These are phyloP conservation scores for Ramularia collo-cygni DNA, from an alignment of 2,329 filamentous ascomycete species.

Conservation along the genomic window DNA sequence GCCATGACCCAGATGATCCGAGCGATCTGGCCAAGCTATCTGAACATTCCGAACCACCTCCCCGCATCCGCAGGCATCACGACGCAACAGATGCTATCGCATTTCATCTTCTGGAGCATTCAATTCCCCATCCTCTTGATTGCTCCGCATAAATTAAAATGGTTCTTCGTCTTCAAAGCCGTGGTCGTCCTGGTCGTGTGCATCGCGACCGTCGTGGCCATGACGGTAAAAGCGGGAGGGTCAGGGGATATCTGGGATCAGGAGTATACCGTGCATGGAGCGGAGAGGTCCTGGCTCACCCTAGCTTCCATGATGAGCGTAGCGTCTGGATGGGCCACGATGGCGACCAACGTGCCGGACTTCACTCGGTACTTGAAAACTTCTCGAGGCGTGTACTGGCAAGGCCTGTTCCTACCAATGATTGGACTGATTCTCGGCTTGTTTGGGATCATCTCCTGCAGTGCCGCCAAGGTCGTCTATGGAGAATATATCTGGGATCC, in stretches of 20 bases:
- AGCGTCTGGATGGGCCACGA: slow-evolving; percentile 27
- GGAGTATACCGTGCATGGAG: slow-evolving; percentile 23
- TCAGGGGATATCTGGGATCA: slow-evolving; percentile 27
- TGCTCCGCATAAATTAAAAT: slow-evolving; percentile 48
- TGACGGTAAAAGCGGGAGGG: slow-evolving; percentile 24
- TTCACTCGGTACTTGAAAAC: slow-evolving; percentile 31
- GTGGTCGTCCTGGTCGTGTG: slow-evolving; percentile 47
- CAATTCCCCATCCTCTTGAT: slow-evolving; percentile 48
- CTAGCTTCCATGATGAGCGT: slow-evolving; percentile 26
- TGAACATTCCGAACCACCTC: slow-evolving; percentile 47
- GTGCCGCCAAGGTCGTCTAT: slow-evolving; percentile 47
- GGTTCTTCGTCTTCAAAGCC: slow-evolving; percentile 25
- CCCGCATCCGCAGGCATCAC: slow-evolving; percentile 47
- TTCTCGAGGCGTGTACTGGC: slow-evolving; percentile 30
- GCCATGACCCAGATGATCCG: slow-evolving; percentile 46
- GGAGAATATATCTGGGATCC: slow-evolving; percentile 39
- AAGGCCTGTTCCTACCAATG: slow-evolving; percentile 40
- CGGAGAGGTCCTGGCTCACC: slow-evolving; percentile 22
- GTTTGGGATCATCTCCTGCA: slow-evolving; percentile 52
- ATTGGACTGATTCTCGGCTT: slow-evolving; percentile 44
- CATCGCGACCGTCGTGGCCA: slow-evolving; percentile 40
- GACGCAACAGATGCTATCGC: slow-evolving; percentile 49
- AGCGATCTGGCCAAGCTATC: slow-evolving; percentile 54
- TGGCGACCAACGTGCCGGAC: slow-evolving; percentile 33
- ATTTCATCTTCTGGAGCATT: slow-evolving; percentile 52